Evolutionary conservation across 441 rosid species (phyloP).

Genomic region (Corymbia calophylla): DNA sequence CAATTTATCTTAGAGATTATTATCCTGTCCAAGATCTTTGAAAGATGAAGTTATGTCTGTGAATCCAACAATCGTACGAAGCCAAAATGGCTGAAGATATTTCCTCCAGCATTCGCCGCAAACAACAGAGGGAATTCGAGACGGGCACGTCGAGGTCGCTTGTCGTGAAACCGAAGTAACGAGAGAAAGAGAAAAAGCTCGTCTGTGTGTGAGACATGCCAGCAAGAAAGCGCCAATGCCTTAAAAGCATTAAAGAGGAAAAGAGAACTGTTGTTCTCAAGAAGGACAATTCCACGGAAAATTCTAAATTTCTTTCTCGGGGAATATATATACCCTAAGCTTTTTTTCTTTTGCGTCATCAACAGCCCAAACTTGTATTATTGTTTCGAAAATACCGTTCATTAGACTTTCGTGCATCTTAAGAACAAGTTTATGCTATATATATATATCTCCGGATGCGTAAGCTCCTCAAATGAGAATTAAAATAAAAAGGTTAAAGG

Average conservation of each 20-base stretch:
- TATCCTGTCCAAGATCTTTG: not conserved
- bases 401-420: not conserved
- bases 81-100: not conserved
- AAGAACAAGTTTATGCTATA: not conserved
- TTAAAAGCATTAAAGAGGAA: not conserved
- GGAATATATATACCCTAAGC: not conserved
- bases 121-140: not conserved
- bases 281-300: not conserved
- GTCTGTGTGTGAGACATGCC: not conserved
- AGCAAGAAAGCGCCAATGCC: not conserved
- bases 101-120: not conserved
- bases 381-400: not conserved
- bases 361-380: not conserved
- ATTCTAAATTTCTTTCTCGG: not conserved
- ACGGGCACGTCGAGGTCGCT: not conserved
- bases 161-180: not conserved
- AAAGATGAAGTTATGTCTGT: not conserved
- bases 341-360: not conserved
- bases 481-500: not conserved
- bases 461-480: not conserved
- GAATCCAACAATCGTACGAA: not conserved
- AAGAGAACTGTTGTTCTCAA: not conserved
- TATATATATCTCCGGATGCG: not conserved
- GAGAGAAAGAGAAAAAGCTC: not conserved
- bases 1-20: not conserved